Base-by-base conservation (phyloP, 2,329 filamentous ascomycete species). In the Exophiala calicioides region DNA sequence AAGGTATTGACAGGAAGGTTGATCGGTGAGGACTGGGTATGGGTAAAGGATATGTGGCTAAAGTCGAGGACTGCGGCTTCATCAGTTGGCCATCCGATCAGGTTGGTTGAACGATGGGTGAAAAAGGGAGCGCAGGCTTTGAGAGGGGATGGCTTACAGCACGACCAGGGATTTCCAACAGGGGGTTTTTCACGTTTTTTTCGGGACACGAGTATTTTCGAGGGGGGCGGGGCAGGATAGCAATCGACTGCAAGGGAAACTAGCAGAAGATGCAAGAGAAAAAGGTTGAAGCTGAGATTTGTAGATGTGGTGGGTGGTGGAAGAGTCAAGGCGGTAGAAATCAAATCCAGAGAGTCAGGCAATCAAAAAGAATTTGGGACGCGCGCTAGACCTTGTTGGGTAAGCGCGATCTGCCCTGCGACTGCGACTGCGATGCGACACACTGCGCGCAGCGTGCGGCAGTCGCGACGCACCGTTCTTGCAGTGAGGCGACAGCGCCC, bases 161-260 rank as follows among this genome's bases (percentile, higher is more conserved):
- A 53, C 51, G 45, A 53, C 47, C 44, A 38, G 52, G 61, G 63
- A 67, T 68, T 67, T 60, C 54, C 52, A 37, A 42, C n/a, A n/a
- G n/a, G 23, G 33, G 55, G 53, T 56, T 71, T 71, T 69, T 65
- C 60, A 60, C 55, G 58, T 65, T 62, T 63, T 64, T 64, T 62
- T 58, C 43, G 27, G 60, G 56, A 43, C 58, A 61, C 57, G 61
- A 62, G 56, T 60, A 57, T 55, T 63, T 64, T 62, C 58, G 46
- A 47, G 41, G 57, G 59, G 61, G 55, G 54, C 52, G 51, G 49
- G 50, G 51, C 44, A 54, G 58, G 58, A 59, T 59, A 50, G 50
- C 55, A 51, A 53, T 51, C 53, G 55, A 58, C 44, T 54, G 57
- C 57, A 43, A 51, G 35, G 31, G 31, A 37, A 46, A 34, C 36